phyloP scores from a whole-genome alignment of 2,329 filamentous ascomycete genomes.

The Exophiala phaeomuriformis region DNA sequence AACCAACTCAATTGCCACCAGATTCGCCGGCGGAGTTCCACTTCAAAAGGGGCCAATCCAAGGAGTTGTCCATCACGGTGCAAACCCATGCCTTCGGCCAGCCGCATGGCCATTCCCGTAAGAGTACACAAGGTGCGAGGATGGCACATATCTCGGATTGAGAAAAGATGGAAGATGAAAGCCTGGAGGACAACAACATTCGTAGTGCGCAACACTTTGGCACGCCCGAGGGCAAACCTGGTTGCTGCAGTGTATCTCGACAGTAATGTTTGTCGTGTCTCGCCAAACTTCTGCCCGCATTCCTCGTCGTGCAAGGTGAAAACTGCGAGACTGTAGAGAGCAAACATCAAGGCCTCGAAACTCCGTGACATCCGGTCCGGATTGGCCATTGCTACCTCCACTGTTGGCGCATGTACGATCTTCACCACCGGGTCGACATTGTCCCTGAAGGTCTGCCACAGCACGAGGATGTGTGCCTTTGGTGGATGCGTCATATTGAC shows the following conservation, averaged over 20 bases:
- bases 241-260: constrained; percentile 39
- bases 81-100: constrained; percentile 32
- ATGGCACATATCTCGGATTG: constrained; percentile 36
- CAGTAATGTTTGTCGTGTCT: constrained; percentile 36
- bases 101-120: constrained; percentile 36
- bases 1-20: constrained; percentile 41
- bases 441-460: constrained; percentile 62
- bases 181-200: constrained; percentile 48
- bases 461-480: constrained; percentile 46
- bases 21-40: constrained; percentile 33
- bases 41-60: constrained; percentile 45
- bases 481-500: constrained; percentile 50
- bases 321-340: constrained; percentile 57
- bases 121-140: constrained; percentile 39
- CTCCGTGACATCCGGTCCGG: constrained; percentile 48
- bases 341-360: constrained; percentile 62
- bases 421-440: constrained; percentile 65
- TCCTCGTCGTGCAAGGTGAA: constrained; percentile 51
- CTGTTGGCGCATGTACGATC: constrained; percentile 58
- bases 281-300: constrained; percentile 39
- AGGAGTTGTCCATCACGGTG: constrained; percentile 41
- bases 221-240: constrained; percentile 42
- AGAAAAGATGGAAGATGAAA: constrained; percentile 25
- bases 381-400: constrained; percentile 55
- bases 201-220: constrained; percentile 36